phyloP scores from a whole-genome alignment of 192 early-diverging fungal genomes.

The Coemansia furcata region DNA sequence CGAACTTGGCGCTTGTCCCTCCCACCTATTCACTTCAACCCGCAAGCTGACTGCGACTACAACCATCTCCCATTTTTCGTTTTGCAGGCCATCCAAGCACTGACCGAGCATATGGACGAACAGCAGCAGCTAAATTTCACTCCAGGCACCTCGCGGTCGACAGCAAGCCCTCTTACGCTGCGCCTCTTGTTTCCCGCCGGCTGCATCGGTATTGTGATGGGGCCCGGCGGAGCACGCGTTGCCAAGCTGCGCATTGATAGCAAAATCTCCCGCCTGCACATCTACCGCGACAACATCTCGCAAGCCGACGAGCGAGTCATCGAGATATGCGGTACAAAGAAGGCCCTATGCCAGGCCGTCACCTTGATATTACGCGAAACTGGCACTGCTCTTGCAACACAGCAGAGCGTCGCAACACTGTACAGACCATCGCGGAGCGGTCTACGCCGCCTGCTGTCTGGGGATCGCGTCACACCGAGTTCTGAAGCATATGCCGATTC shows the following conservation, averaged over 20 bases:
- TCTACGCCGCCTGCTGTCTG: slow-evolving; percentile 22
- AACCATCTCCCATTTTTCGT: background rate
- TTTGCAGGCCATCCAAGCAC: slow-evolving; percentile 26
- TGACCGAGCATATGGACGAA: slow-evolving; percentile 34
- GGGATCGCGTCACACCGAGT: slow-evolving; percentile 10
- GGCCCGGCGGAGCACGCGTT: slow-evolving; percentile 19
- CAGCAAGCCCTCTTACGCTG: slow-evolving; percentile 7
- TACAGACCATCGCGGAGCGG: slow-evolving; percentile 35
- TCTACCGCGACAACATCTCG: slow-evolving; percentile 23
- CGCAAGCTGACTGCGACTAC: background rate
- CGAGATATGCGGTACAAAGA: slow-evolving; percentile 20
- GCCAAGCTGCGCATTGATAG: slow-evolving; percentile 13
- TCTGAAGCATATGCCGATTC: background rate
- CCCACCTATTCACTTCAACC: background rate
- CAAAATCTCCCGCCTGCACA: slow-evolving; percentile 22
- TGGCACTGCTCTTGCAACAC: background rate
- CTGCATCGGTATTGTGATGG: slow-evolving; percentile 31
- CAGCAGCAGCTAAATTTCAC: slow-evolving; percentile 1
- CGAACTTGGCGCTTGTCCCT: background rate
- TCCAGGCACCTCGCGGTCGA: background rate
- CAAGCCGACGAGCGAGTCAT: slow-evolving; percentile 46
- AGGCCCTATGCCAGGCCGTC: slow-evolving; percentile 10
- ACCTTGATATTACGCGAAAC: slow-evolving; percentile 16
- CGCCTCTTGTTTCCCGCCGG: slow-evolving; percentile 36
- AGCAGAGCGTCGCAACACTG: slow-evolving; percentile 19